phyloP scores from a whole-genome alignment of 805 yeast genomes.

The Starmerella apis region DNA sequence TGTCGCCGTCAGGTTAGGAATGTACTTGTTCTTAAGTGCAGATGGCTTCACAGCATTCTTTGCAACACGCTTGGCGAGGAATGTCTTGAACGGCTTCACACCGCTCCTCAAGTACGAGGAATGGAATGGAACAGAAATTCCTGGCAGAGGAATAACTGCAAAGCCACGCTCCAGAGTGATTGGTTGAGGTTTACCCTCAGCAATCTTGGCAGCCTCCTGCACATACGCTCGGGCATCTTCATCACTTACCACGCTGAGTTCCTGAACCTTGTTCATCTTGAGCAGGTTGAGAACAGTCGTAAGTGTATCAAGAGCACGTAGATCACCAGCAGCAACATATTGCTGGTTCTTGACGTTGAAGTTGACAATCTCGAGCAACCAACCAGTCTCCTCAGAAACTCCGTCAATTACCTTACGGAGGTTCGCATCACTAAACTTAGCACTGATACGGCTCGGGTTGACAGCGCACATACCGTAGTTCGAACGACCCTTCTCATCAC shows the following conservation, averaged over 20 bases:
- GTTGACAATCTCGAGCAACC: slow-evolving; percentile 97
- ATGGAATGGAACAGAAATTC: slow-evolving; percentile 99
- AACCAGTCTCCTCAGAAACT: slow-evolving; percentile 69
- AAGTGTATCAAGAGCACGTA: slow-evolving; percentile 86
- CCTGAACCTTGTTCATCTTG: slow-evolving; percentile 88
- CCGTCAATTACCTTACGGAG: slow-evolving; percentile 87
- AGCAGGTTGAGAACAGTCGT: slow-evolving; percentile 87
- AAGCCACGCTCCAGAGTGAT: slow-evolving; percentile 95
- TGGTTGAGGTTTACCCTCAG: slow-evolving; percentile 87
- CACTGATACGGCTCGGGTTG: slow-evolving; percentile 85
- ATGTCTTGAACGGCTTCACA: slow-evolving; percentile 97
- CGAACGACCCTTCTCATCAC: slow-evolving; percentile 90
- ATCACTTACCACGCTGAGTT: slow-evolving; percentile 70
- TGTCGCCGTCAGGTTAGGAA: slow-evolving; percentile 96
- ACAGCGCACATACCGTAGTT: slow-evolving; percentile 99
- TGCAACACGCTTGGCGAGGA: slow-evolving; percentile 90
- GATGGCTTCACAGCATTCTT: slow-evolving; percentile 92
- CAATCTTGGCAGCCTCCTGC: slow-evolving; percentile 69
- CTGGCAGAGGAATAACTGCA: slow-evolving; percentile 95
- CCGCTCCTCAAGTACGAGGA: slow-evolving; percentile 97
- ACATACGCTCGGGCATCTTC: slow-evolving; percentile 82
- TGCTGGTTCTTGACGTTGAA: slow-evolving; percentile 97
- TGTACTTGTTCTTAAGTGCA: slow-evolving; percentile 85
- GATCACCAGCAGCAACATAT: slow-evolving; percentile 97
- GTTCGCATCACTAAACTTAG: slow-evolving; percentile 86